Evolutionary conservation across 2,329 filamentous ascomycete species (phyloP).

Genomic region (Neofusicoccum sp.): DNA sequence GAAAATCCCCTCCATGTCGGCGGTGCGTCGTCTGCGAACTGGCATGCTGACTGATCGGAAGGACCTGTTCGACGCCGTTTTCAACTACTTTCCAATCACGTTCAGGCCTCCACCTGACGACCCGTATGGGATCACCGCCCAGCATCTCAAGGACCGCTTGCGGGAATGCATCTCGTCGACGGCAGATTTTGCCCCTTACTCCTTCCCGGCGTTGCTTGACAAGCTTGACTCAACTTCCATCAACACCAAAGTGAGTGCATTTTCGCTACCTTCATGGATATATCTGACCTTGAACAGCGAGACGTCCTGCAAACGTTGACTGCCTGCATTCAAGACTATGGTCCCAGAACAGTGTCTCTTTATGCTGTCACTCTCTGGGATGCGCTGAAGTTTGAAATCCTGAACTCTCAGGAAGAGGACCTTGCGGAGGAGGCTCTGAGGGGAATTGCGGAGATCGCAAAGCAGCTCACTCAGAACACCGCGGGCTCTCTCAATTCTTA

Average conservation of each 20-base stretch:
- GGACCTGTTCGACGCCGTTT: slow-evolving; percentile 65
- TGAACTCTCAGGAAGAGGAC: slow-evolving; percentile 66
- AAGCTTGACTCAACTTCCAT: slow-evolving; percentile 68
- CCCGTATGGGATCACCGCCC: slow-evolving; percentile 67
- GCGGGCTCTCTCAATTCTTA: slow-evolving; percentile 53
- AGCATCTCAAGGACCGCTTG: slow-evolving; percentile 64
- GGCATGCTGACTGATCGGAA: slow-evolving; percentile 20
- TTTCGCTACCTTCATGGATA: background rate
- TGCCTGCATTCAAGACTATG: slow-evolving; percentile 60
- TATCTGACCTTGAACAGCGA: slow-evolving; percentile 42
- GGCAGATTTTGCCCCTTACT: slow-evolving; percentile 61
- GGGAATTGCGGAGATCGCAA: slow-evolving; percentile 55
- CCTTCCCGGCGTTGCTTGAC: slow-evolving; percentile 66
- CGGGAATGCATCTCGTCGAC: slow-evolving; percentile 64
- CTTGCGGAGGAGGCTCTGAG: slow-evolving; percentile 59
- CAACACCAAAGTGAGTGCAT: slow-evolving; percentile 59
- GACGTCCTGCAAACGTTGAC: slow-evolving; percentile 64
- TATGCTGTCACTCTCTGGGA: slow-evolving; percentile 68
- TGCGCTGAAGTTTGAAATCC: slow-evolving; percentile 66
- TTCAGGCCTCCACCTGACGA: slow-evolving; percentile 68
- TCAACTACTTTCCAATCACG: slow-evolving; percentile 71
- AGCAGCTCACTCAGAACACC: slow-evolving; percentile 51
- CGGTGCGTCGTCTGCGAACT: background rate
- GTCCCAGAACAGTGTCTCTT: slow-evolving; percentile 57
- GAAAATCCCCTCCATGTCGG: background rate